phyloP scores from a whole-genome alignment of 495 filamentous ascomycete species.

The Lophiotrema nucula region DNA sequence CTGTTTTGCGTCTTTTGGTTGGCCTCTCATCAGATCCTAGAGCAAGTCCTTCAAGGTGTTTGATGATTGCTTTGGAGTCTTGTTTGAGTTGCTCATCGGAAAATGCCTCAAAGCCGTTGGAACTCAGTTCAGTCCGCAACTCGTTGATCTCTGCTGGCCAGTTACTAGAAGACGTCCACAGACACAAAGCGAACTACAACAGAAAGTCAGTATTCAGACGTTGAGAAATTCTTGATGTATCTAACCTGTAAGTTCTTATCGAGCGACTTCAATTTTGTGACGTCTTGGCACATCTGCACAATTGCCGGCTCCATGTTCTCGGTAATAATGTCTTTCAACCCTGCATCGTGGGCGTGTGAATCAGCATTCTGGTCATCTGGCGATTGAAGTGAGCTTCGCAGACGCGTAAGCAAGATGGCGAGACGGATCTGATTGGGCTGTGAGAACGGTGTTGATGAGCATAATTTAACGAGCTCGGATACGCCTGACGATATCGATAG shows the following conservation, averaged over 20 bases:
- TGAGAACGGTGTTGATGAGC: constrained; percentile 7
- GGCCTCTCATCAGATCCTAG: constrained; percentile 16
- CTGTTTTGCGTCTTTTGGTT: constrained; percentile 14
- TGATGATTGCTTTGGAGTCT: constrained; percentile 1
- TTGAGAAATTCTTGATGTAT: no score
- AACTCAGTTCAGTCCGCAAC: constrained; percentile 11
- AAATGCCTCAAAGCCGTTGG: constrained; percentile 1
- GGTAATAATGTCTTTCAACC: constrained; percentile 2
- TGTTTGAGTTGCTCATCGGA: constrained; percentile 11
- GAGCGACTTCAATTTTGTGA: neutral
- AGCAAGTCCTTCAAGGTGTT: constrained; percentile 6
- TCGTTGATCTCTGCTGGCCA: constrained; percentile 21
- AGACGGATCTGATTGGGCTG: constrained; percentile 14
- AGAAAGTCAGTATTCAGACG: no score
- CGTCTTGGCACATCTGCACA: neutral
- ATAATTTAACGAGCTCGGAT: constrained; percentile 20
- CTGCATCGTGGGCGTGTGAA: neutral
- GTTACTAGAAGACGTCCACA: constrained; percentile 21
- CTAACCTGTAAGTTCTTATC: constrained; percentile 30
- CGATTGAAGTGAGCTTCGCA: constrained; percentile 11
- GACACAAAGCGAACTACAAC: constrained; percentile 26
- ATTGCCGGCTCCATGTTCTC: constrained; percentile 16
- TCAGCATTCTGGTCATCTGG: neutral
- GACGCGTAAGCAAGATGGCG: constrained; percentile 10
- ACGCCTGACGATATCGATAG: constrained; percentile 11